Percentiles rank a stretch among this genome's conserved stretches.
Evolutionary conservation across 305 asterid genomes (phyloP).

Genomic region (Fraxinus dipetala): DNA sequence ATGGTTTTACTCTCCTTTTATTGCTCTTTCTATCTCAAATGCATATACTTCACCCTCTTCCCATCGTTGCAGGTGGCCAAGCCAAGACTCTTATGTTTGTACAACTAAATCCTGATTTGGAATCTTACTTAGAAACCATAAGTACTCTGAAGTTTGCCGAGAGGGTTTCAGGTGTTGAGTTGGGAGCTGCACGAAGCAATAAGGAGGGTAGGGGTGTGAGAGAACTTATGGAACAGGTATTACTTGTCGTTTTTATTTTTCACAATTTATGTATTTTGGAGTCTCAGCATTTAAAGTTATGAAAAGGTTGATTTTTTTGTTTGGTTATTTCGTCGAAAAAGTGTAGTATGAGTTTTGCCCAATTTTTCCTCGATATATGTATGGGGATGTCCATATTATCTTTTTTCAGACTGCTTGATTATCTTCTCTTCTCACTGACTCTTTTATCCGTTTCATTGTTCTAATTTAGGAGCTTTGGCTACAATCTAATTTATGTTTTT

Average conservation of each 20-base stretch:
- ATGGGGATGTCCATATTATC: not conserved
- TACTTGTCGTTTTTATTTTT: not conserved
- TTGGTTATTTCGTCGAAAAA: not conserved
- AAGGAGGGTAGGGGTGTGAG: slow-evolving; percentile 83
- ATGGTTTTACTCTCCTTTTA: not conserved
- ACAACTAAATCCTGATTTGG: slow-evolving; percentile 93
- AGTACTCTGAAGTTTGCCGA: slow-evolving; percentile 96
- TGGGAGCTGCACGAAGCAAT: slow-evolving; percentile 89
- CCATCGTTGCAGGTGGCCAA: slow-evolving; percentile 69
- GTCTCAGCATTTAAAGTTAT: not conserved
- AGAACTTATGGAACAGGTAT: slow-evolving; percentile 95
- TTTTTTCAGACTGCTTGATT: not conserved
- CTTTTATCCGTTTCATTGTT: not conserved
- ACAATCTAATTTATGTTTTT: not conserved
- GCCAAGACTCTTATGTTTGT: slow-evolving; percentile 98
- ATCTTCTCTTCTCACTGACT: not conserved
- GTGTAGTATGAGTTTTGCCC: not conserved
- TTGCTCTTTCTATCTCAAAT: slow-evolving; percentile 20
- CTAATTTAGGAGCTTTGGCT: not conserved
- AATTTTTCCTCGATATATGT: not conserved
- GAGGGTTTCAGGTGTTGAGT: slow-evolving; percentile 94
- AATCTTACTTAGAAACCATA: slow-evolving; percentile 77
- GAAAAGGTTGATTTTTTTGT: not conserved
- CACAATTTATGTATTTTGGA: not conserved
- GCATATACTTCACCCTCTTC: not conserved